Base-by-base conservation (phyloP, 129 eudicot genomes). In the Pittosporum tobira region DNA sequence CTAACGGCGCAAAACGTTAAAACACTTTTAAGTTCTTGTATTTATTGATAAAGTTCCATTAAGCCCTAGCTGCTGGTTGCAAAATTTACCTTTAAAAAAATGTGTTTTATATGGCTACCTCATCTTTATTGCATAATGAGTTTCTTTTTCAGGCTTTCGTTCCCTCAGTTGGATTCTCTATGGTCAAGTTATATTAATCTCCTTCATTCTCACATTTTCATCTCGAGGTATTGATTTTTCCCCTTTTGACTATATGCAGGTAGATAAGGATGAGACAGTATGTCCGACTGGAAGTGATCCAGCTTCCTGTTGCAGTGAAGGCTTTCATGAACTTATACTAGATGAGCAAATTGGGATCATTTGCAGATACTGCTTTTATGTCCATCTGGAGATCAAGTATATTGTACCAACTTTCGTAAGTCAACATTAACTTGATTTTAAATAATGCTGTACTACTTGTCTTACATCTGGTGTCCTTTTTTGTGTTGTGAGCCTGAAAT, bases 311-410 rank as follows among this genome's bases (percentile, higher is more conserved):
- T 77, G 85, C 53, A 16, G 27, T 54, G 47, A 27, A 13, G 84
- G 84, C 29, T 61, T 40, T 19, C 90, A 85, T 48, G 21, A 68
- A 6, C 26, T 57, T 14, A 42, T 60, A 37, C 51, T 70, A n/a
- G 77, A 82, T 26, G 95, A 86, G 12, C 72, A 79, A 51, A 59
- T 60, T 6, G 95, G 95, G n/a, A 1, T 68, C 11, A 45, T 63
- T 31, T 86, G 95, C 62, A 18, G 27, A 4, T 18, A 42, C 48
- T 86, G 95, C 36, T 62, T 60, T 26, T 57, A 59, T 47, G 71
- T 86, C n/a, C 16, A 52, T 48, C 23, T 62, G 3, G 91, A 79
- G 72, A 77, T 65, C 21, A 62, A 40, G 69, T 22, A 71, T 12
- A 71, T 76, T 19, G 55, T 63, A 18, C 72, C 90, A 0, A 34